These are phyloP conservation scores for Botrytis squamosa DNA, from an alignment of 2,329 filamentous ascomycete genomes.

Conservation along the genomic window DNA sequence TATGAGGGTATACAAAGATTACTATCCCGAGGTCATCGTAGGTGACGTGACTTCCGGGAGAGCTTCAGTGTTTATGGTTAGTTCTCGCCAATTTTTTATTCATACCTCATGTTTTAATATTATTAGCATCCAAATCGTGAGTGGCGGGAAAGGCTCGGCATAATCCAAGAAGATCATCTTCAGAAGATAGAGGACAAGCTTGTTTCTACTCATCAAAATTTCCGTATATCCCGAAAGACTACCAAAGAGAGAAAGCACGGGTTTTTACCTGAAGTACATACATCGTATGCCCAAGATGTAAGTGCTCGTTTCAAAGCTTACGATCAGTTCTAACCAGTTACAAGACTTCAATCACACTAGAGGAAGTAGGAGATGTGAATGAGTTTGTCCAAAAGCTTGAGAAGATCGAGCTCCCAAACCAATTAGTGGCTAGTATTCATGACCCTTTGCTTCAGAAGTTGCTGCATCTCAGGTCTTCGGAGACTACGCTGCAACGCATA, in stretches of 20 bases:
- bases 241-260: constrained; percentile 47
- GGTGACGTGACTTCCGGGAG: constrained; percentile 63
- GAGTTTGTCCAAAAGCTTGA: constrained; percentile 72
- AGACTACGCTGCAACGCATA: constrained; percentile 51
- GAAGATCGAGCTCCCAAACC: constrained; percentile 76
- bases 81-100: neutral
- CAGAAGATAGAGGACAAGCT: constrained; percentile 48
- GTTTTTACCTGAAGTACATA: constrained; percentile 68
- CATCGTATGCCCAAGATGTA: constrained; percentile 69
- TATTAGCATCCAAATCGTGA: constrained; percentile 66
- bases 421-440: constrained; percentile 72
- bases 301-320: neutral
- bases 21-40: constrained; percentile 84
- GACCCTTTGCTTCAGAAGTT: constrained; percentile 80
- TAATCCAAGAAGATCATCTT: constrained; percentile 61
- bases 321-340: constrained; percentile 9
- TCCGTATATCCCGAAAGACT: constrained; percentile 60
- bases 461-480: constrained; percentile 60
- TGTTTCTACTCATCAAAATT: constrained; percentile 50
- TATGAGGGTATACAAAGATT: constrained; percentile 82
- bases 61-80: constrained; percentile 60
- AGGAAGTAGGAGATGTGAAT: constrained; percentile 72
- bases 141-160: constrained; percentile 68
- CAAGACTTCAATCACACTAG: constrained; percentile 63
- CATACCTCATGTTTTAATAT: constrained; percentile 14